phyloP scores from a whole-genome alignment of 2,329 filamentous ascomycete genomes.

The Diaporthe longicolla region DNA sequence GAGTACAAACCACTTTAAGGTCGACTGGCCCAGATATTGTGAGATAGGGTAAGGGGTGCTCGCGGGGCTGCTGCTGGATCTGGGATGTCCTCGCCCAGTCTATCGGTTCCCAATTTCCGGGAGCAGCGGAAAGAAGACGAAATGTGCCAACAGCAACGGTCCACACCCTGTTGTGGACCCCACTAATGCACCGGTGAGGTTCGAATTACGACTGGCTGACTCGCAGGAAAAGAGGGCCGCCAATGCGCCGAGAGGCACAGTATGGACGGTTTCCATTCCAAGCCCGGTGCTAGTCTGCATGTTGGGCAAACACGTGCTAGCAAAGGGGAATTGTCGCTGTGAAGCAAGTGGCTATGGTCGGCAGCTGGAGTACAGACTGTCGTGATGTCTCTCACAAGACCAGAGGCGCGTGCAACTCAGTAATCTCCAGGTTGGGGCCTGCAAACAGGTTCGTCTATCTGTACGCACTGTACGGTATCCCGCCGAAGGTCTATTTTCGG shows the following conservation, averaged over 20 bases:
- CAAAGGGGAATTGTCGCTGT: background rate
- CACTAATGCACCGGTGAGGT: constrained; percentile 15
- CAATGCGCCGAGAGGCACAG: background rate
- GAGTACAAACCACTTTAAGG: background rate
- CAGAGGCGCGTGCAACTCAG: background rate
- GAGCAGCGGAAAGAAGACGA: background rate
- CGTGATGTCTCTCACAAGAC: background rate
- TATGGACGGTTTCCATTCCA: background rate
- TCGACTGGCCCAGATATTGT: background rate
- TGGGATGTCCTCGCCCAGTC: background rate
- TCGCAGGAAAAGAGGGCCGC: constrained; percentile 10
- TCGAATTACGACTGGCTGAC: constrained; percentile 21
- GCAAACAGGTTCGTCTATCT: background rate
- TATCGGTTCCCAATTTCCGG: constrained; percentile 36
- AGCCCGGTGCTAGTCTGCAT: background rate
- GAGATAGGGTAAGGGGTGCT: constrained; percentile 4
- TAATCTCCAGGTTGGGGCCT: background rate
- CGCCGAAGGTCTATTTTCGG: background rate
- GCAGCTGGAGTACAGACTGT: background rate
- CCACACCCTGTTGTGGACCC: background rate
- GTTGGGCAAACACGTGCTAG: too few relatives aligned
- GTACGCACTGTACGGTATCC: constrained; percentile 1
- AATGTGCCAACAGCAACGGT: background rate
- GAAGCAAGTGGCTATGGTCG: background rate
- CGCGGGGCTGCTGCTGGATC: constrained; percentile 23